These are phyloP conservation scores for Neonectria sp. DNA, from an alignment of 2,329 filamentous ascomycete species.

Conservation along the genomic window DNA sequence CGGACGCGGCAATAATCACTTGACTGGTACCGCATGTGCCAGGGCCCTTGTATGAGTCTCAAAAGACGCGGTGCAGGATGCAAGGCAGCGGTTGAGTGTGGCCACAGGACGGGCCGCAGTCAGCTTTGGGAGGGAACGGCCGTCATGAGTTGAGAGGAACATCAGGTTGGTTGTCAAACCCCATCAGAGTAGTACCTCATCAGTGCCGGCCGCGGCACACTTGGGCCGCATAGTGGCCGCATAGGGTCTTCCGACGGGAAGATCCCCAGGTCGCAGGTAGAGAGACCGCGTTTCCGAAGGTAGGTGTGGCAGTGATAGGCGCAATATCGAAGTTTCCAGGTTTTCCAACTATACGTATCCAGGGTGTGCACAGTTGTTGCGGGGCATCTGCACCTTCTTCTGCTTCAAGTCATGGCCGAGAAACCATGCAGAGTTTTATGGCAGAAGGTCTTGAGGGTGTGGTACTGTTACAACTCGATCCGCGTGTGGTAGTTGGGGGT, in stretches of 20 bases:
- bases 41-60: constrained; percentile 39
- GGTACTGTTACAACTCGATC: constrained; percentile 12
- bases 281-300: constrained; percentile 8
- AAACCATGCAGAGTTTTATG: constrained; percentile 3
- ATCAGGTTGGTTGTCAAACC: constrained; percentile 21
- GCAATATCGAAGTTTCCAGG: constrained; percentile 6
- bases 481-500: constrained; percentile 11
- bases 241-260: constrained; percentile 44
- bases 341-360: constrained; percentile 11
- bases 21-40: constrained; percentile 50
- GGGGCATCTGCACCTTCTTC: constrained; percentile 11
- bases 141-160: constrained; percentile 19
- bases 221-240: constrained; percentile 43
- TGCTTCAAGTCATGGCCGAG: background rate
- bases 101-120: constrained; percentile 34
- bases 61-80: constrained; percentile 30
- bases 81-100: constrained; percentile 36
- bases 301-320: background rate
- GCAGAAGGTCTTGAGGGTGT: constrained; percentile 11
- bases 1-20: constrained; percentile 48
- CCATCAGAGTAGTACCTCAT: constrained; percentile 8
- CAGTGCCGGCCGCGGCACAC: constrained; percentile 28
- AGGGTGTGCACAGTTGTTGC: constrained; percentile 9
- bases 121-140: constrained; percentile 22
- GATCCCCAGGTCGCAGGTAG: constrained; percentile 39